Evolutionary conservation across 2,329 filamentous ascomycete genomes (phyloP).

Genomic region (Aspergillus puulaauensis): DNA sequence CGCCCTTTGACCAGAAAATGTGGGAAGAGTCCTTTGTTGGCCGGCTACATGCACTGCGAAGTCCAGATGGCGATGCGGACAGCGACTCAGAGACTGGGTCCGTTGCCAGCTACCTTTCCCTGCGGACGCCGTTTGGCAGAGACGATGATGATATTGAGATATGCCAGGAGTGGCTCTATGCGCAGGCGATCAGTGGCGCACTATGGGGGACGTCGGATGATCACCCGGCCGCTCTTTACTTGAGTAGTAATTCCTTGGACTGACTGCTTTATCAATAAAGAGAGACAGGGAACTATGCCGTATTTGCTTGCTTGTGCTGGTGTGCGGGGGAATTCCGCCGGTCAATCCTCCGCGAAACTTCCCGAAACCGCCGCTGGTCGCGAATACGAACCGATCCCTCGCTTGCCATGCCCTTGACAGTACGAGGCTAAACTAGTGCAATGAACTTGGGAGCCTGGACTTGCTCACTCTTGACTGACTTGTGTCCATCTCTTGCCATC

Average conservation of each 20-base stretch:
- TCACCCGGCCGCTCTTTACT: background rate
- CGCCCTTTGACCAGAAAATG: conserved; percentile 2
- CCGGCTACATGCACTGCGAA: background rate
- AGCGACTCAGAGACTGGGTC: conserved; percentile 2
- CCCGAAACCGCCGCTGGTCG: background rate
- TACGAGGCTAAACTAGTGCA: background rate
- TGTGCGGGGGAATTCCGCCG: conserved; percentile 15
- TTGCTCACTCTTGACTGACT: background rate
- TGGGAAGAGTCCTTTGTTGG: conserved; percentile 8
- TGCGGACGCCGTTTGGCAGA: conserved; percentile 7
- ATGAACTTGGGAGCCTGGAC: background rate
- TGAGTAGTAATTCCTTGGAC: background rate
- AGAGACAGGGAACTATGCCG: no score
- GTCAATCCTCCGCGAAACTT: background rate
- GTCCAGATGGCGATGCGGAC: background rate
- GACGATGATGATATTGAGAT: conserved; percentile 12
- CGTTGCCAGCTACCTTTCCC: conserved; percentile 8
- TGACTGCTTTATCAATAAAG: background rate
- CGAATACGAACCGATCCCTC: background rate
- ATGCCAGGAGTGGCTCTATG: conserved; percentile 11
- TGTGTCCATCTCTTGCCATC: background rate
- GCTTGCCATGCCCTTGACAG: background rate
- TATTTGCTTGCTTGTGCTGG: background rate
- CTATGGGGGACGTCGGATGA: conserved; percentile 8
- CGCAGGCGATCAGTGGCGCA: background rate